phyloP scores from a whole-genome alignment of 345 rosid species.

The Citrus australasica region DNA sequence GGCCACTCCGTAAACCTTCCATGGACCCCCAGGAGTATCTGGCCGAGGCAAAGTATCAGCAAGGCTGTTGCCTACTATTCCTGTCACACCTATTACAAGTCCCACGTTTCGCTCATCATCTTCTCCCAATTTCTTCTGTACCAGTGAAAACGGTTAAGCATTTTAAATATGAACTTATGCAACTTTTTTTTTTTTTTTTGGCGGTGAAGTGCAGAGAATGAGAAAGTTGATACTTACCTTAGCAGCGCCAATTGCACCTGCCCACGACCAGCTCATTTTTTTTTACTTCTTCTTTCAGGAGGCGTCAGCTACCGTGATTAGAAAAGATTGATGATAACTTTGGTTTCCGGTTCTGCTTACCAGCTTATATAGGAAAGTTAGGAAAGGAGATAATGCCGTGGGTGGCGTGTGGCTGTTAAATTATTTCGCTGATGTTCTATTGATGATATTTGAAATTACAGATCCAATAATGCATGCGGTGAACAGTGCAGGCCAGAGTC shows the following conservation, averaged over 20 bases:
- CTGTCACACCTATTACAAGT: slow-evolving; percentile 77
- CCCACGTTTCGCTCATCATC: slow-evolving; percentile 75
- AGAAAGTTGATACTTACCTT: slow-evolving; percentile 7
- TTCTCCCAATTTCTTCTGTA: slow-evolving; percentile 65
- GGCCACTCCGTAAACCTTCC: slow-evolving; percentile 96
- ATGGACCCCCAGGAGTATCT: slow-evolving; percentile 90
- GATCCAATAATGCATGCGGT: no score
- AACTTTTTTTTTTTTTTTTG: no score
- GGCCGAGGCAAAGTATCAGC: slow-evolving; percentile 86
- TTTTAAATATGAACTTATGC: not conserved
- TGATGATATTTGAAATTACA: no score
- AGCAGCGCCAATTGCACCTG: slow-evolving; percentile 41
- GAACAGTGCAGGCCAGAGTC: no score
- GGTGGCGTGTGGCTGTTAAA: no score
- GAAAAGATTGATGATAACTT: no score
- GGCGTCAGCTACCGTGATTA: no score
- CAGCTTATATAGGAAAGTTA: no score
- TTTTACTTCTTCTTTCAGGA: no score
- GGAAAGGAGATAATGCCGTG: no score
- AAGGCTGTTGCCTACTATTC: slow-evolving; percentile 86
- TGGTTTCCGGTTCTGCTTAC: no score
- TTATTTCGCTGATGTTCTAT: no score
- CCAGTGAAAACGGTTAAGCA: not conserved
- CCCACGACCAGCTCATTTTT: slow-evolving; percentile 43
- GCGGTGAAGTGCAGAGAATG: not conserved